Evolutionary conservation across 2,329 filamentous ascomycete species (phyloP), one percentile per base, ranked within the genome.

Genomic region (Colletotrichum sublineola): DNA sequence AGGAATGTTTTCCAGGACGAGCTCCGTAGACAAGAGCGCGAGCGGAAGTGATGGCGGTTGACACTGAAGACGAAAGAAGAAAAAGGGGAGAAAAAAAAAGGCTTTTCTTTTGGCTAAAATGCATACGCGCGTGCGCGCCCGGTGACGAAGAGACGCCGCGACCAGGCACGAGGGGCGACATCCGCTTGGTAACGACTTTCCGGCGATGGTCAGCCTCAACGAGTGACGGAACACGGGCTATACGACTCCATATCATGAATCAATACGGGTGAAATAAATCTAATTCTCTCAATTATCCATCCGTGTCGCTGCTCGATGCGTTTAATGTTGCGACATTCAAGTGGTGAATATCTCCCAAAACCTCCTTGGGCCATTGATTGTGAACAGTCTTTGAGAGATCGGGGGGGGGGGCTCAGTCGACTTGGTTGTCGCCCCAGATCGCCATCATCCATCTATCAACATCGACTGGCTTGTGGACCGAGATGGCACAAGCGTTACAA

Each of bases 1-100:
- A 68, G 68, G 38, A 82, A 82, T 44, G 77, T 81, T n/a, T 83
- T 83, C 69, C 77, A 80, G 52, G 80, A 82, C 67, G 81, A 83
- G 76, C 69, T 83, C 40, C 75, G 76, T 74, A 76, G 81, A 68
- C 81, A 83, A 76, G 78, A 79, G 63, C 67, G 75, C 36, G 75
- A 75, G 70, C 64, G 62, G 60, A 20, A 50, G n/a, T 73, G 48
- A 61, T n/a, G 14, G 24, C 20, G 36, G 58, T 44, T 56, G 60
- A 42, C 15, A 61, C 24, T 24, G 24, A 24, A 24, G 24, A 24
- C 24, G 18, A 9, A 48, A 61, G 29, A 50, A 46, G 36, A 53
- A 24, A 63, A 36, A 58, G 5, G 5, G 33, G 8, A 9, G 50
- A 52, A 29, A 44, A 40, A 33, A 50, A 18, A 64, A 33, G 60